A percentile compares a stretch with the other conserved stretches of the same genome.
Evolutionary conservation across 164 flowering plant genomes (phyloP).

Genomic region (Cinnamomum micranthum): DNA sequence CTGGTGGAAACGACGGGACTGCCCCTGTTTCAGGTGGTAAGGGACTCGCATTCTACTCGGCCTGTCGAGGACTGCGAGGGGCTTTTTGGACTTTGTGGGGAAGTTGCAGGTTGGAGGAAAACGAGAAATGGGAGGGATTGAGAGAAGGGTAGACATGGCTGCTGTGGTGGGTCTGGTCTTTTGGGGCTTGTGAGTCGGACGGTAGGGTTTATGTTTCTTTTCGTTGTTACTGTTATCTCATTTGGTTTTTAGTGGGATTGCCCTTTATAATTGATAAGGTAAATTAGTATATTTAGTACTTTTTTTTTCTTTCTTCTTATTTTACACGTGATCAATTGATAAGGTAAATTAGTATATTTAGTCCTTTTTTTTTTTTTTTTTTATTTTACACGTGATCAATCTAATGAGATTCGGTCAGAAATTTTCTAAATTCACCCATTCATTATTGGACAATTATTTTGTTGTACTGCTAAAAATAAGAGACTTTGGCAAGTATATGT

Average conservation of each 20-base stretch:
- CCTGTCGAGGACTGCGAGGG: constrained; percentile 27
- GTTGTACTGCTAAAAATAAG: too few relatives aligned
- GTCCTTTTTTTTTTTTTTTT: too few relatives aligned
- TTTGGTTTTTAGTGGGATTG: not conserved
- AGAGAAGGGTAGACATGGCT: constrained; percentile 33
- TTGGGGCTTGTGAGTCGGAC: not conserved
- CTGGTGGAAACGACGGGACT: constrained; percentile 62
- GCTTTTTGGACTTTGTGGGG: constrained; percentile 19
- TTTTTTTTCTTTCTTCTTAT: too few relatives aligned
- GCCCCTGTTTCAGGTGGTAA: constrained; percentile 62
- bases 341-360: too few relatives aligned
- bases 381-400: too few relatives aligned
- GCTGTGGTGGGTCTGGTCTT: not conserved
- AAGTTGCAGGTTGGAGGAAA: constrained; percentile 11
- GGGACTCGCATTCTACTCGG: constrained; percentile 41
- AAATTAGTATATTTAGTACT: too few relatives aligned
- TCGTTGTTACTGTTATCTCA: not conserved
- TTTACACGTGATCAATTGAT: not conserved
- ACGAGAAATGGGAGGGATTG: constrained; percentile 3
- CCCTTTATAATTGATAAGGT: not conserved
- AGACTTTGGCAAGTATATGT: too few relatives aligned
- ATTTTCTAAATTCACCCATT: too few relatives aligned
- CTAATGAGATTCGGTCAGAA: too few relatives aligned
- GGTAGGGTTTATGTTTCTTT: too few relatives aligned
- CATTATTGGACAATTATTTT: too few relatives aligned